These are phyloP conservation scores for Psilocybe cyanescens DNA, from an alignment of 768 basidiomycete genomes.

Conservation along the genomic window DNA sequence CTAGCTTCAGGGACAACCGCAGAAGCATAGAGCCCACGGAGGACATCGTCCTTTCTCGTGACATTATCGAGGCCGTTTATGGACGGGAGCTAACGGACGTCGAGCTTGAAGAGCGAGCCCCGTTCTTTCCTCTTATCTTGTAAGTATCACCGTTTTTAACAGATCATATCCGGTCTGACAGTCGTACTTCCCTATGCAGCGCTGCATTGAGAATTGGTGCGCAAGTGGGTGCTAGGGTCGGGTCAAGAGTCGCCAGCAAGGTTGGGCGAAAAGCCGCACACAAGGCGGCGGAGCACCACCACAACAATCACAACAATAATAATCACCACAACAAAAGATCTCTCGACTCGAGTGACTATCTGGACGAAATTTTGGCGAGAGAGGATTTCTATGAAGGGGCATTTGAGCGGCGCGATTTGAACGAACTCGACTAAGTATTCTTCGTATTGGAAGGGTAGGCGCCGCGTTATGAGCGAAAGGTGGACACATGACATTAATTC, in stretches of 20 bases:
- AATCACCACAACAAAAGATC: background rate
- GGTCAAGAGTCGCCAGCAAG: background rate
- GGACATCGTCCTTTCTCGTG: background rate
- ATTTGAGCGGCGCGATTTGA: slow-evolving; percentile 4
- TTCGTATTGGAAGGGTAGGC: background rate
- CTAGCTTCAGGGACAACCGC: background rate
- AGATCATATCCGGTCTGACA: no score
- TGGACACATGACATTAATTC: no score
- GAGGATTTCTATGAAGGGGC: background rate
- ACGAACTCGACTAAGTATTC: slow-evolving; percentile 3
- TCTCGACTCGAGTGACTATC: background rate
- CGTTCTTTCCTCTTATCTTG: slow-evolving; percentile 8
- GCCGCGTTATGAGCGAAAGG: background rate
- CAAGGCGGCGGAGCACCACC: background rate
- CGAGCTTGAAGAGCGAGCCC: slow-evolving; percentile 10
- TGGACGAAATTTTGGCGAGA: background rate
- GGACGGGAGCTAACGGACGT: slow-evolving; percentile 9
- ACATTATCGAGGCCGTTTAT: slow-evolving; percentile 4
- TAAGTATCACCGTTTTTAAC: background rate
- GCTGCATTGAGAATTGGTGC: slow-evolving; percentile 7
- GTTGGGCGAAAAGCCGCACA: background rate
- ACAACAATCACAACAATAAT: background rate
- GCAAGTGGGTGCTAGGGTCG: slow-evolving; percentile 2
- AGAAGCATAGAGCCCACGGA: background rate
- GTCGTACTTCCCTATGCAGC: background rate